These are phyloP conservation scores for Strobilomyces dryophilus DNA, from an alignment of 768 basidiomycete genomes.

Conservation along the genomic window DNA sequence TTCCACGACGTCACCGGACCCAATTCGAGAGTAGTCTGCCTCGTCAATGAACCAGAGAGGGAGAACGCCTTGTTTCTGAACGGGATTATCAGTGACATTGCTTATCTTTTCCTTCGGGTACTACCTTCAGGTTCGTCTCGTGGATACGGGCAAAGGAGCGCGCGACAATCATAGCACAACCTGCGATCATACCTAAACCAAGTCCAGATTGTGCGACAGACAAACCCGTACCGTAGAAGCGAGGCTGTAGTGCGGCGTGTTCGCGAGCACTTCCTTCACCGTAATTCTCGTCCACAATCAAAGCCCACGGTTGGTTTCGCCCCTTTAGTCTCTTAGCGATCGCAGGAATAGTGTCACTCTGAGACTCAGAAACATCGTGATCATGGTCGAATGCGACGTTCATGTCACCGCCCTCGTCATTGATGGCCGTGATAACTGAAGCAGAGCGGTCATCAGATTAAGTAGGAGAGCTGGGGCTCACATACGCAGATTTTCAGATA, in stretches of 20 bases:
- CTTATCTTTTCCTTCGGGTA: slow-evolving; percentile 8
- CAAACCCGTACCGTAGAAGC: slow-evolving; percentile 69
- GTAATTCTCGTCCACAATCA: slow-evolving; percentile 95
- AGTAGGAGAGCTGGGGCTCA: slow-evolving; percentile 13
- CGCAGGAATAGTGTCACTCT: slow-evolving; percentile 80
- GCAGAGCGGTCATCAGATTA: slow-evolving; percentile 4
- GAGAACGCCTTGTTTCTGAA: slow-evolving; percentile 93
- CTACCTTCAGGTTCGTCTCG: slow-evolving; percentile 92
- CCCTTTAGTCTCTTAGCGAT: slow-evolving; percentile 88
- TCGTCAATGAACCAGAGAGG: slow-evolving; percentile 94
- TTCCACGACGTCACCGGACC: slow-evolving; percentile 75
- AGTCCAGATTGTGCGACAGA: not conserved
- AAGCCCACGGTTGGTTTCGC: slow-evolving; percentile 82
- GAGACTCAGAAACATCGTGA: slow-evolving; percentile 37
- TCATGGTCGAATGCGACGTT: slow-evolving; percentile 87
- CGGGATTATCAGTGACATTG: slow-evolving; percentile 1
- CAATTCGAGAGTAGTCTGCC: slow-evolving; percentile 79
- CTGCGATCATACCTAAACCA: slow-evolving; percentile 31
- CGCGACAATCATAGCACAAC: slow-evolving; percentile 84
- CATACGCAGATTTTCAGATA: slow-evolving; percentile 91
- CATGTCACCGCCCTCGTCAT: slow-evolving; percentile 92
- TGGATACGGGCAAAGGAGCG: slow-evolving; percentile 97
- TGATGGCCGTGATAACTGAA: slow-evolving; percentile 88
- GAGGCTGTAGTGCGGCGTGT: slow-evolving; percentile 94
- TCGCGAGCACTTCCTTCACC: slow-evolving; percentile 98